A percentile compares a stretch with the other conserved stretches of the same genome.
phyloP scores from a whole-genome alignment of 2,329 filamentous ascomycete species.

The Colletotrichum euphorbiae region DNA sequence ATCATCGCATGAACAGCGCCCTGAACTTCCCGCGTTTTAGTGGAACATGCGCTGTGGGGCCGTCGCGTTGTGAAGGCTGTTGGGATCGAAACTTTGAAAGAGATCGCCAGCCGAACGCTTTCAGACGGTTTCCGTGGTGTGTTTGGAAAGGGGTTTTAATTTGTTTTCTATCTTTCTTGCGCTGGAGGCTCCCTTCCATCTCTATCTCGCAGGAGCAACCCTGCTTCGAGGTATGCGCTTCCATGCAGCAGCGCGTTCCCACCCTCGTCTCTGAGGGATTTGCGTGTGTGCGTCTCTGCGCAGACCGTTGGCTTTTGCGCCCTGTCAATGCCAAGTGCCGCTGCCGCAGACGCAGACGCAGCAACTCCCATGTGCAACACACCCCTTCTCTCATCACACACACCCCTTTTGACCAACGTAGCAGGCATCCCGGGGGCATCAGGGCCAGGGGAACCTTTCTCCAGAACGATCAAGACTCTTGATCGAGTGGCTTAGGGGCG shows the following conservation, averaged over 20 bases:
- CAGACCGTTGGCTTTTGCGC: constrained; percentile 35
- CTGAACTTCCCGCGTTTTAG: constrained; percentile 28
- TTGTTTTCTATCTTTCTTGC: neutral
- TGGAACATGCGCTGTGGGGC: constrained; percentile 16
- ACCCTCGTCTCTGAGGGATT: neutral
- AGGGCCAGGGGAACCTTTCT: constrained; percentile 33
- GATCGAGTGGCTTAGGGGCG: constrained; percentile 30
- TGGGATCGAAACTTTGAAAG: constrained; percentile 21
- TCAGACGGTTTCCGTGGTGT: constrained; percentile 24
- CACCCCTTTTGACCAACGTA: constrained; percentile 17
- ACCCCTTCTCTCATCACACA: neutral
- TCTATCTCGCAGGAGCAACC: constrained; percentile 7
- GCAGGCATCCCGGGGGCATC: constrained; percentile 29
- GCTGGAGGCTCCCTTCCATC: neutral
- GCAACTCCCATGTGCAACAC: neutral
- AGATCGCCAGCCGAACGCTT: constrained; percentile 22
- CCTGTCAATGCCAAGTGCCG: constrained; percentile 4
- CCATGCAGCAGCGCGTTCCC: neutral
- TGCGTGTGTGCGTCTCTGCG: constrained; percentile 23
- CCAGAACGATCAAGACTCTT: constrained; percentile 25
- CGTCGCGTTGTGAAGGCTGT: constrained; percentile 1
- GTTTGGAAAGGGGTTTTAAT: neutral
- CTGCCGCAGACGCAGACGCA: constrained; percentile 7
- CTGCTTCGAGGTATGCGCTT: constrained; percentile 11
- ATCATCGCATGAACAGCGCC: constrained; percentile 33